These are phyloP conservation scores for Wickerhamiella galacta DNA, from an alignment of 805 yeast species.

Conservation along the genomic window DNA sequence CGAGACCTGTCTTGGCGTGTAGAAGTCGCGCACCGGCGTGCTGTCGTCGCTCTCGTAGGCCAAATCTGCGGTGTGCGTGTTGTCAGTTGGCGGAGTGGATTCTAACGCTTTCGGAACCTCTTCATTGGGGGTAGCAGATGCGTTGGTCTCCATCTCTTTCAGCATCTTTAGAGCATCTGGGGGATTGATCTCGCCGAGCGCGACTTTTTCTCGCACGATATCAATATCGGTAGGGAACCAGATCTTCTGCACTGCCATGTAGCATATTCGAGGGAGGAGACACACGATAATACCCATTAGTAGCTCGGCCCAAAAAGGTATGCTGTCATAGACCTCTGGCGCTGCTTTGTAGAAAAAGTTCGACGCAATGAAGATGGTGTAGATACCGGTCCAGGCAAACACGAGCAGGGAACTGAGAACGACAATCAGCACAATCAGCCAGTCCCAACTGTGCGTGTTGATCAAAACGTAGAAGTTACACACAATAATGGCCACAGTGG, in stretches of 20 bases:
- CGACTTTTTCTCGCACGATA: constrained; percentile 44
- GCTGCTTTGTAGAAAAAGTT: constrained; percentile 52
- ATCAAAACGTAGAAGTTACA: constrained; percentile 50
- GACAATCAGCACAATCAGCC: constrained; percentile 39
- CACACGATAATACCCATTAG: constrained; percentile 39
- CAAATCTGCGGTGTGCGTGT: too few relatives aligned
- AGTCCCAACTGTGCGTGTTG: constrained; percentile 67
- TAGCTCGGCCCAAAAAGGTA: constrained; percentile 47
- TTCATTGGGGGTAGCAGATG: too few relatives aligned
- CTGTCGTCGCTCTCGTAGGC: too few relatives aligned
- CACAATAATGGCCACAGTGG: constrained; percentile 43
- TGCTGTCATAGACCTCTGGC: constrained; percentile 41
- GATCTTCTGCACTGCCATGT: constrained; percentile 33
- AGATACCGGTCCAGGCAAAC: constrained; percentile 67
- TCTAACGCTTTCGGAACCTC: too few relatives aligned
- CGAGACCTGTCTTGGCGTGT: too few relatives aligned
- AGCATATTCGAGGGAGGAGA: constrained; percentile 43
- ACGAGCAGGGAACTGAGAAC: constrained; percentile 40
- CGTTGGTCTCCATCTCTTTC: too few relatives aligned
- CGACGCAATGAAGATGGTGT: constrained; percentile 39
- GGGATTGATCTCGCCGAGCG: too few relatives aligned
- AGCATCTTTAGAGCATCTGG: too few relatives aligned
- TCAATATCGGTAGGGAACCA: constrained; percentile 54
- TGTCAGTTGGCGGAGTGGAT: too few relatives aligned
- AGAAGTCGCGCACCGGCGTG: too few relatives aligned